Conservation (phyloP, 805 yeast species). For the Millerozyma miso region DNA sequence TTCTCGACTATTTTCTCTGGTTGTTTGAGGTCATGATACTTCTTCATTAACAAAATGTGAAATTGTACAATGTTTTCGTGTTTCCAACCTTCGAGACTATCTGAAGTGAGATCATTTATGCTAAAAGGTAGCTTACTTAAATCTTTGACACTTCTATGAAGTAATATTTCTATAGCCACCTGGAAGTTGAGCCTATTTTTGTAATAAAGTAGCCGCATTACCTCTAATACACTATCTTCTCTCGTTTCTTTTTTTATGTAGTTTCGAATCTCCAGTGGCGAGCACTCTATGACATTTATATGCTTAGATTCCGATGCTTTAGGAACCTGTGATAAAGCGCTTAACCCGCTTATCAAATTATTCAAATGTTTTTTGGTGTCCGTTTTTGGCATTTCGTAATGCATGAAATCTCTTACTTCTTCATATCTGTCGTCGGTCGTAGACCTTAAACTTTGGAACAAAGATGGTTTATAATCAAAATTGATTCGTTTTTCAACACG, state of each 20-base stretch:
- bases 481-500: slow-evolving; percentile 5
- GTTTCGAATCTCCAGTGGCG: slow-evolving; percentile 11
- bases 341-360: slow-evolving; percentile 24
- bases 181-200: slow-evolving; percentile 23
- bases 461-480: slow-evolving; percentile 27
- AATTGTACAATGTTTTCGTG: slow-evolving; percentile 21
- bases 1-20: slow-evolving; percentile 29
- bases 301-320: slow-evolving; percentile 2
- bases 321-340: slow-evolving; percentile 2
- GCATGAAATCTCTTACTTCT: slow-evolving; percentile 5
- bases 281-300: slow-evolving; percentile 2
- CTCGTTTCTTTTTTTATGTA: slow-evolving; percentile 15
- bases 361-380: slow-evolving; percentile 11
- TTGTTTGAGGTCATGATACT: slow-evolving; percentile 29
- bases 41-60: slow-evolving; percentile 30
- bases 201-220: slow-evolving; percentile 19
- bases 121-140: slow-evolving; percentile 16
- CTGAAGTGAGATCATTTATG: slow-evolving; percentile 3
- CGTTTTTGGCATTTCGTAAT: not conserved
- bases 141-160: slow-evolving; percentile 22
- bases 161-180: slow-evolving; percentile 21
- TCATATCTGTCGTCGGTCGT: slow-evolving; percentile 26
- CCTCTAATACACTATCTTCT: slow-evolving; percentile 18
- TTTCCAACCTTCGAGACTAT: slow-evolving; percentile 14
- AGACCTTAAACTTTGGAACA: slow-evolving; percentile 19